These are phyloP conservation scores for Melaleuca quinquenervia DNA, from an alignment of 345 rosid species.

Conservation along the genomic window DNA sequence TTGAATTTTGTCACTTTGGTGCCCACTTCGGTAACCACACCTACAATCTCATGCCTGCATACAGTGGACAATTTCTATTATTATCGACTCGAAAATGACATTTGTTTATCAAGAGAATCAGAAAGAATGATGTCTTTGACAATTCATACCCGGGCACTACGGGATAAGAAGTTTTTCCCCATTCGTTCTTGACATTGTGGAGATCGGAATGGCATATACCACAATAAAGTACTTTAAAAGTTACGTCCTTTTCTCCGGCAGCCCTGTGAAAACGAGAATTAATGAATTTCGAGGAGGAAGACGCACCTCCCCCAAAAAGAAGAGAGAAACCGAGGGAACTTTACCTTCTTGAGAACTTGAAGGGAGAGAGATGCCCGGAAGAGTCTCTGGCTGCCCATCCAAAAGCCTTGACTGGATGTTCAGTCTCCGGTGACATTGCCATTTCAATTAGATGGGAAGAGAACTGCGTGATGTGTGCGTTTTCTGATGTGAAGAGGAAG, in stretches of 20 bases:
- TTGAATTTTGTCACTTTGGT: constrained; percentile 18
- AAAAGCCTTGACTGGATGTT: constrained; percentile 8
- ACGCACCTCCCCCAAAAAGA: background rate
- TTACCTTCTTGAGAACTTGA: constrained; percentile 11
- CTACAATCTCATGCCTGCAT: constrained; percentile 28
- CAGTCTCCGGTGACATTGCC: background rate
- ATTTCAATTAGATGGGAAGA: background rate
- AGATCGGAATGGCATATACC: constrained; percentile 38
- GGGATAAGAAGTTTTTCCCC: constrained; percentile 30
- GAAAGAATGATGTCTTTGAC: background rate
- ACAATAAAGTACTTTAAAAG: constrained; percentile 24
- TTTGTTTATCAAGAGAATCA: background rate
- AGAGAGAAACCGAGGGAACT: background rate
- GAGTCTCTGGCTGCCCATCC: constrained; percentile 15
- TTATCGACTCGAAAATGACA: too few species aligned
- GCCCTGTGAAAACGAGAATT: background rate
- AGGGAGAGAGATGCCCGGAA: constrained; percentile 4
- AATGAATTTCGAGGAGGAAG: too few species aligned
- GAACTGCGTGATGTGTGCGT: background rate
- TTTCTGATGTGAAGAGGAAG: background rate
- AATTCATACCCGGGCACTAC: constrained; percentile 33
- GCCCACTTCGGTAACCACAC: constrained; percentile 26
- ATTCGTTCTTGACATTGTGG: constrained; percentile 24
- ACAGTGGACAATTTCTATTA: background rate
- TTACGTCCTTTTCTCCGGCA: constrained; percentile 22